A percentile compares a stretch with the other conserved stretches of the same genome.
phyloP scores from a whole-genome alignment of 345 rosid species.

The Euclidium syriacum region DNA sequence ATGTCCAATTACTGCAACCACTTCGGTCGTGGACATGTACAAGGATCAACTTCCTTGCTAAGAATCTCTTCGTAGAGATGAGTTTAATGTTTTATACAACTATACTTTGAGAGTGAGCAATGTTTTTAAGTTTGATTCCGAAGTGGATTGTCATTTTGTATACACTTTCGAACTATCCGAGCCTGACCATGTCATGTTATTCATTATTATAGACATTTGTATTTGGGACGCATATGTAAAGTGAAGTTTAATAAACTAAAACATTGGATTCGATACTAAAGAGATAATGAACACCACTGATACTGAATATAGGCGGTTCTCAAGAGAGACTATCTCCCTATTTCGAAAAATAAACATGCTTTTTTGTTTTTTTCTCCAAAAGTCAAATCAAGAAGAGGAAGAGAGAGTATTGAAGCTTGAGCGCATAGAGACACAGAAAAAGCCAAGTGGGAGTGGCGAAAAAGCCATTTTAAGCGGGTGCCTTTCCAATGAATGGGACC shows the following conservation, averaged over 20 bases:
- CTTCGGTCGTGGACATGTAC: conserved; percentile 48
- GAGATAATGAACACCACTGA: too few species aligned
- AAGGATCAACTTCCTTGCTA: conserved; percentile 45
- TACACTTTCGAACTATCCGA: too few species aligned
- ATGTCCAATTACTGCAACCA: conserved; percentile 53
- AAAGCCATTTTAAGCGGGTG: conserved; percentile 26
- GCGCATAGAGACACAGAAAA: conserved; percentile 2
- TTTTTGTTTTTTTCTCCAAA: too few species aligned
- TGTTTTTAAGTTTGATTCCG: not conserved
- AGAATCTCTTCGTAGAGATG: conserved; percentile 14
- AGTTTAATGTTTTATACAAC: conserved; percentile 4
- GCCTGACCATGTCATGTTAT: too few species aligned
- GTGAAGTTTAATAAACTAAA: not conserved
- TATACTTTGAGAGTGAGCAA: not conserved
- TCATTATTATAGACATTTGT: too few species aligned
- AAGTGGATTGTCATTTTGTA: too few species aligned
- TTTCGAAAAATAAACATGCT: too few species aligned
- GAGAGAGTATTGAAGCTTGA: not conserved
- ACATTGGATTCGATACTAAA: not conserved
- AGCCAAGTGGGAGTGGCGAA: conserved; percentile 20
- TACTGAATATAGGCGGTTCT: too few species aligned
- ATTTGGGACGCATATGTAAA: too few species aligned
- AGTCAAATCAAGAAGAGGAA: too few species aligned
- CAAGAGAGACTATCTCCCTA: too few species aligned
- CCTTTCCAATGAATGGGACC: conserved; percentile 24